phyloP scores from a whole-genome alignment of 805 yeast species.

The Blastobotrys chiropterorum region DNA sequence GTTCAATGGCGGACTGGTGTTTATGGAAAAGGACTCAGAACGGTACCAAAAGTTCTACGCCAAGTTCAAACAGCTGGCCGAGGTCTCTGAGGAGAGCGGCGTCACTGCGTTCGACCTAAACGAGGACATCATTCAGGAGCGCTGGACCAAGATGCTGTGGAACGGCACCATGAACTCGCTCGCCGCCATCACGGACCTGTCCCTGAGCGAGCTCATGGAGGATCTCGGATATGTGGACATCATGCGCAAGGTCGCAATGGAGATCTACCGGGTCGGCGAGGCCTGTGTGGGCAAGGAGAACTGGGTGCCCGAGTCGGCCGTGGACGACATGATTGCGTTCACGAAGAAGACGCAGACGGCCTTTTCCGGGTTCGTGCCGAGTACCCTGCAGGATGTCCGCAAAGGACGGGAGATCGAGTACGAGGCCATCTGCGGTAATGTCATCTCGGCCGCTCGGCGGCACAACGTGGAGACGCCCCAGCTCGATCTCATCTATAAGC shows the following conservation, averaged over 20 bases:
- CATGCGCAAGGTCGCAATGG: conserved; percentile 3
- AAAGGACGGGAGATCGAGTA: conserved; percentile 13
- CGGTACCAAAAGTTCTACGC: not conserved
- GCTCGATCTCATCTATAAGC: conserved; percentile 6
- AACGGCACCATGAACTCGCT: conserved; percentile 14
- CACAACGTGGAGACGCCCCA: conserved; percentile 10
- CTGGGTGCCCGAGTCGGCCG: conserved; percentile 7
- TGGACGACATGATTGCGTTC: conserved; percentile 2
- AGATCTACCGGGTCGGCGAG: conserved; percentile 12
- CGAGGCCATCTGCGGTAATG: conserved; percentile 12
- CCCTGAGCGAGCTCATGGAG: conserved; percentile 8
- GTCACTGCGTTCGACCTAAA: conserved; percentile 2
- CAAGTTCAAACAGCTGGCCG: conserved; percentile 2
- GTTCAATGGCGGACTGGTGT: conserved; percentile 10
- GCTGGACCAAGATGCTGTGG: conserved; percentile 16
- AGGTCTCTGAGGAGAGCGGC: conserved; percentile 3
- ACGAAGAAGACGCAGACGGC: conserved; percentile 1
- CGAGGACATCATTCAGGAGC: conserved; percentile 7
- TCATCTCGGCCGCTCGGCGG: conserved; percentile 10
- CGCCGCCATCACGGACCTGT: conserved; percentile 10
- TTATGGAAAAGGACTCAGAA: not conserved
- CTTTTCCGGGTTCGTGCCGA: conserved; percentile 11
- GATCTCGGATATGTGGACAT: conserved; percentile 5
- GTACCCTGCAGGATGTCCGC: conserved; percentile 16
- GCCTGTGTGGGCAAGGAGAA: conserved; percentile 8